A percentile compares a stretch with the other conserved stretches of the same genome.
Conservation (phyloP, 768 basidiomycete species). For the Kwoniella dendrophila region DNA sequence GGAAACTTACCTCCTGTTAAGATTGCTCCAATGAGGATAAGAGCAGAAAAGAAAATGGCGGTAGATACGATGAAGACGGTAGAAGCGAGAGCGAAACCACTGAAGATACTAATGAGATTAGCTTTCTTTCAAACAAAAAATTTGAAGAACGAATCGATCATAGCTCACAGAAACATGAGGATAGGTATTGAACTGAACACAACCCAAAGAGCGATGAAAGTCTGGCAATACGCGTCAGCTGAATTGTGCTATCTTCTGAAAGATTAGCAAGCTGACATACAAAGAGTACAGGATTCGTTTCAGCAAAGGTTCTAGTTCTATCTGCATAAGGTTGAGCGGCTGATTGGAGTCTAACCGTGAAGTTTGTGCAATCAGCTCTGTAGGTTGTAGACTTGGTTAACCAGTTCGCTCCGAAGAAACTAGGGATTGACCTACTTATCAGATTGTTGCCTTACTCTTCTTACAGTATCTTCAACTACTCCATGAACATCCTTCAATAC, state of each 20-base stretch:
- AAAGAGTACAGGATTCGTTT: conserved; percentile 41
- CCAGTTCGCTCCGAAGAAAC: background rate
- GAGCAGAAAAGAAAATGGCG: conserved; percentile 22
- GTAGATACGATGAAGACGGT: conserved; percentile 30
- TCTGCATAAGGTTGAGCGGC: conserved; percentile 43
- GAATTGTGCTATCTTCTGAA: no score
- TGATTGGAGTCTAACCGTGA: conserved; percentile 29
- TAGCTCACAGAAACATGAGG: conserved; percentile 37
- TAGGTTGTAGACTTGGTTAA: background rate
- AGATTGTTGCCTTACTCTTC: conserved; percentile 34
- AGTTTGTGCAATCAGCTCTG: conserved; percentile 7
- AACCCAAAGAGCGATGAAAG: conserved; percentile 41
- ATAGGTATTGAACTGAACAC: conserved; percentile 39
- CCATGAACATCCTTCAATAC: conserved; percentile 25
- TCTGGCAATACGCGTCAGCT: conserved; percentile 21
- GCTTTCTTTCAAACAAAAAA: background rate
- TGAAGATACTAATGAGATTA: conserved; percentile 2
- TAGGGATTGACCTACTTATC: conserved; percentile 30
- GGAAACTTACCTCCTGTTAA: conserved; percentile 31
- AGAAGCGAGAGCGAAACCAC: conserved; percentile 37
- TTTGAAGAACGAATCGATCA: background rate
- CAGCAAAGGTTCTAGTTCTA: conserved; percentile 43
- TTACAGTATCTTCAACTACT: conserved; percentile 42
- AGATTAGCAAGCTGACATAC: conserved; percentile 21
- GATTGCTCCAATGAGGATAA: conserved; percentile 30